Base-by-base conservation (phyloP, 176 grass and related monocot species). In the Coix lacrymajobi region DNA sequence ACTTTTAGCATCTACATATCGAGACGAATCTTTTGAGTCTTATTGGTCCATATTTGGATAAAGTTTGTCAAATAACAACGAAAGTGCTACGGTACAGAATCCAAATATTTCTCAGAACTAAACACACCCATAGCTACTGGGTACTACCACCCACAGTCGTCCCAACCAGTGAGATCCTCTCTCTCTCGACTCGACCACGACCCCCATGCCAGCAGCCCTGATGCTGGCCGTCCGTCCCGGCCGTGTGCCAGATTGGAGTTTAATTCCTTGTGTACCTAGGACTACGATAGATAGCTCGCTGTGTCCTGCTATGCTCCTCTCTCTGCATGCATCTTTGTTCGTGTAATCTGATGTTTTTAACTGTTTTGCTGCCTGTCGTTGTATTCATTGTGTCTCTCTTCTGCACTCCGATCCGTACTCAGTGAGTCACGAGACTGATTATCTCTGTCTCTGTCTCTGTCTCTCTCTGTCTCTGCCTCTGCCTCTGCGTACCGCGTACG, bases 361-460 rank as follows among this genome's bases (percentile, higher is more conserved):
- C 88, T 86, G 83, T 89, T 85, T 86, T 70, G 44, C 66, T 77
- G 65, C 34, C 44, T 72, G 72, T 30, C 26, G 41, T 30, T 28
- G 78, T 77, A 65, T 62, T 89, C 72, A 89, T 77, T 85, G 78
- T 89, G 62, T 85, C 77, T 75, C 82, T 84, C 39, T 19, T 37
- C 39, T 62, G n/a, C n/a, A n/a, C n/a, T n/a, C n/a, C n/a, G n/a
- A n/a, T n/a, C n/a, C n/a, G n/a, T n/a, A n/a, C 22, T n/a, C 52
- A 56, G 22, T 24, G 54, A 48, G 67, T 85, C 82, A 89, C 87
- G 76, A 19, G 81, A 62, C 30, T 22, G 13, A 38, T 49, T 19
- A 4, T 17, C 16, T 13, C 15, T 6, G n/a, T n/a, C n/a, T 14
- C 3, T 25, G 7, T 43, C 17, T 51, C 20, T 19, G 2, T 39